Conservation (phyloP, 768 basidiomycete species). For the Suillus placidus region DNA sequence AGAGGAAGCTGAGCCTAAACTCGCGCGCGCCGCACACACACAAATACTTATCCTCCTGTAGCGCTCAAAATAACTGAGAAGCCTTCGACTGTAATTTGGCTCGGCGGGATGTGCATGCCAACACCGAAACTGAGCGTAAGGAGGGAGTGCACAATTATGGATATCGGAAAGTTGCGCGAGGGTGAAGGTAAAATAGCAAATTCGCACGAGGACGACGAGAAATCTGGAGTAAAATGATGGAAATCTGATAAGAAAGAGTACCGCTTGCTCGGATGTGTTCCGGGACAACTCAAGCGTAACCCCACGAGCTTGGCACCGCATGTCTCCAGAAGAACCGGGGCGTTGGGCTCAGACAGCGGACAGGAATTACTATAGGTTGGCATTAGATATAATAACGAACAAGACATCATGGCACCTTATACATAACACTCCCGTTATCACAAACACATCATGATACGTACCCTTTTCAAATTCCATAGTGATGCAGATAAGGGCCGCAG, state of each 20-base stretch:
- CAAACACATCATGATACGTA: background rate
- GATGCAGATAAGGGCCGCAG: background rate
- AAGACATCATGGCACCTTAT: background rate
- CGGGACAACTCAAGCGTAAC: background rate
- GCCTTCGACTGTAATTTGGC: background rate
- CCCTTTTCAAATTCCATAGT: background rate
- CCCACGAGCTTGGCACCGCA: background rate
- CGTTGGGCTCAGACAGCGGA: background rate
- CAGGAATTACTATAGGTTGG: background rate
- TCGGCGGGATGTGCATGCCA: background rate
- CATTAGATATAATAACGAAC: background rate
- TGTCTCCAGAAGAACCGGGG: background rate
- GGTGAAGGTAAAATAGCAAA: background rate
- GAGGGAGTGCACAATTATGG: background rate
- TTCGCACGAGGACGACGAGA: background rate
- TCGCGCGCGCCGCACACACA: too few relatives aligned
- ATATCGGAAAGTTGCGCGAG: background rate
- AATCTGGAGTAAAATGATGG: background rate
- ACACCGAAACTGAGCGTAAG: background rate
- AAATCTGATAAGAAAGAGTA: background rate
- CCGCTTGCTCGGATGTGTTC: background rate
- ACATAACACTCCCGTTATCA: background rate
- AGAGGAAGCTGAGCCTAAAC: background rate
- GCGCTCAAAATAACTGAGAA: background rate
- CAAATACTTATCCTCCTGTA: background rate